A percentile compares a stretch with the other conserved stretches of the same genome.
Conservation (phyloP, 768 basidiomycete species). For the Amanita pallidorosea region DNA sequence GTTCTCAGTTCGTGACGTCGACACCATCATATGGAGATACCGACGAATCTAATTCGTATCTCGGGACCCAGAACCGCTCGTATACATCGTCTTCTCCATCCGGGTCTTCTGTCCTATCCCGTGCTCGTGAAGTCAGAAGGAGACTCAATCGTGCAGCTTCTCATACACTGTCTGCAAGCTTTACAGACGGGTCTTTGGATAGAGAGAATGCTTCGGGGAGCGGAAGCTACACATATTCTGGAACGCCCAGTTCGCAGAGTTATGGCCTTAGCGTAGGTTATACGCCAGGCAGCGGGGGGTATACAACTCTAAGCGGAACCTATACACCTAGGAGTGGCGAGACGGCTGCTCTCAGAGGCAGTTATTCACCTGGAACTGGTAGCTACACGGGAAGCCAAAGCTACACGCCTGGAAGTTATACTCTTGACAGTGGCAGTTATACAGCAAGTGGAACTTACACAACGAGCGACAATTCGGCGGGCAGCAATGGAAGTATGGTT, state of each 20-base stretch:
- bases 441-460: constrained; percentile 13
- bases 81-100: constrained; percentile 40
- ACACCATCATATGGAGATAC: constrained; percentile 41
- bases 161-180: constrained; percentile 30
- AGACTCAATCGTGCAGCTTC: constrained; percentile 29
- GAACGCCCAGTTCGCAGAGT: constrained; percentile 3
- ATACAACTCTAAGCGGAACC: constrained; percentile 7
- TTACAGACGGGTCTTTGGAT: constrained; percentile 38
- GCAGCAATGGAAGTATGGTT: constrained; percentile 2
- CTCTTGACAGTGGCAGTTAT: constrained; percentile 17
- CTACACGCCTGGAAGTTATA: constrained; percentile 13
- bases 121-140: constrained; percentile 48
- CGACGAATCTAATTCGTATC: constrained; percentile 38
- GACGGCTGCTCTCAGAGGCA: constrained; percentile 2
- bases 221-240: constrained; percentile 11
- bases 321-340: constrained; percentile 12
- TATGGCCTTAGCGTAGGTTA: constrained; percentile 7
- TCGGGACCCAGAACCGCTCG: constrained; percentile 37
- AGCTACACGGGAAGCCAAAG: constrained; percentile 18
- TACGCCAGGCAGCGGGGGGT: constrained; percentile 9
- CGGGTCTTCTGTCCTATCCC: constrained; percentile 33
- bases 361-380: constrained; percentile 17
- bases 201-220: constrained; percentile 37
- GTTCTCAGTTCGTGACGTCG: constrained; percentile 30
- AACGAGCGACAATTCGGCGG: constrained; percentile 7